Conservation (phyloP, 352 stramenopile species). For the Globisporangium solare region DNA sequence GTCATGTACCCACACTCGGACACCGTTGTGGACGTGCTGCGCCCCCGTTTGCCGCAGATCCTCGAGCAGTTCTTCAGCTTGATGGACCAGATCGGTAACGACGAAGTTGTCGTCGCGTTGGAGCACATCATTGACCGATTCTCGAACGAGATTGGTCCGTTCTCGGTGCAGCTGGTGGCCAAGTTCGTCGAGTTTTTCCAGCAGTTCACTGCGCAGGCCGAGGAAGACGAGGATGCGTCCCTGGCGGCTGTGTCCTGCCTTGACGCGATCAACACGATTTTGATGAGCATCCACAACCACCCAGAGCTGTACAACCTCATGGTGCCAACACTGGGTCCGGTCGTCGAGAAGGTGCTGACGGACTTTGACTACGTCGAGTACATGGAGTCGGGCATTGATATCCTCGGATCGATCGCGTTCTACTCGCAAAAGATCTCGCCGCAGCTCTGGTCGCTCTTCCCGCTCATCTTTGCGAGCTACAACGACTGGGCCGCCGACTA, state of each 20-base stretch:
- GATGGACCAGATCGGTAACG: slow-evolving; percentile 98
- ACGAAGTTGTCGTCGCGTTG: slow-evolving; percentile 94
- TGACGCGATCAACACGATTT: slow-evolving; percentile 83
- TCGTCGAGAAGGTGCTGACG: slow-evolving; percentile 94
- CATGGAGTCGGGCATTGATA: slow-evolving; percentile 95
- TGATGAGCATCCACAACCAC: slow-evolving; percentile 80
- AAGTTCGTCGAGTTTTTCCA: slow-evolving; percentile 95
- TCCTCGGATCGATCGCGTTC: slow-evolving; percentile 95
- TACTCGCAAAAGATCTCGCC: slow-evolving; percentile 91
- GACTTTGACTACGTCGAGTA: slow-evolving; percentile 97
- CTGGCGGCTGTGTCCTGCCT: slow-evolving; percentile 91
- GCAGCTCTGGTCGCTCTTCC: slow-evolving; percentile 95
- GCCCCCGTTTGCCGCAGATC: slow-evolving; percentile 92
- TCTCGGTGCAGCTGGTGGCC: slow-evolving; percentile 90
- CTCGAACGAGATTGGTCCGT: slow-evolving; percentile 93
- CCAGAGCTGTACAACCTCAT: slow-evolving; percentile 84
- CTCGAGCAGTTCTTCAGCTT: slow-evolving; percentile 98
- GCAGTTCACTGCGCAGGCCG: slow-evolving; percentile 89
- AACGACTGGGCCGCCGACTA: slow-evolving; percentile 96
- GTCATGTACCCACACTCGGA: slow-evolving; percentile 85
- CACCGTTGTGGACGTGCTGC: slow-evolving; percentile 79
- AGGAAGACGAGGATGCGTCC: slow-evolving; percentile 95
- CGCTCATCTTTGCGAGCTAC: slow-evolving; percentile 94
- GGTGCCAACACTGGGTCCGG: slow-evolving; percentile 92
- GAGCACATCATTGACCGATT: slow-evolving; percentile 97